phyloP scores from a whole-genome alignment of 768 basidiomycete genomes.

The Suillus luteus region DNA sequence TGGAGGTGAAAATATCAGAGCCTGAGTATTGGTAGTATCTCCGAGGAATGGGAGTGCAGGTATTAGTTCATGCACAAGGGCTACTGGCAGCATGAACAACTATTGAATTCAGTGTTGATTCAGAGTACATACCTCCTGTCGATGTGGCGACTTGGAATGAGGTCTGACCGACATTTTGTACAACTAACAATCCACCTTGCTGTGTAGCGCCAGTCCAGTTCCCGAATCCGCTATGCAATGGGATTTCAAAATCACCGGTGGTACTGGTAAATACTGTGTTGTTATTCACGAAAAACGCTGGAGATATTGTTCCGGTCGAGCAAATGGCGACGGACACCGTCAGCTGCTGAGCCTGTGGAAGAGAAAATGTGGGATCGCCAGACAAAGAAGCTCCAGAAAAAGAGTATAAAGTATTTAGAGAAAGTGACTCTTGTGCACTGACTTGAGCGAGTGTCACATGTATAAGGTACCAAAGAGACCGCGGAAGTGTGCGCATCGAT shows the following conservation, averaged over 20 bases:
- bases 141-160: conserved; percentile 65
- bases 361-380: conserved; percentile 39
- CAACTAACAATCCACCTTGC: conserved; percentile 53
- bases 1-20: conserved; percentile 67
- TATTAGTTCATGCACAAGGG: conserved; percentile 49
- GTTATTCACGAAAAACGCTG: conserved; percentile 65
- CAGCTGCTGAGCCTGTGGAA: conserved; percentile 43
- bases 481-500: conserved; percentile 7
- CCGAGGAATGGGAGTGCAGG: conserved; percentile 57
- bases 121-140: conserved; percentile 35
- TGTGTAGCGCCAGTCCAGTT: conserved; percentile 49
- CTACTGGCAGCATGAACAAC: conserved; percentile 32
- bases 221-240: conserved; percentile 49
- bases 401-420: conserved; percentile 38
- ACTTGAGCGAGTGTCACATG: conserved; percentile 9
- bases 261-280: conserved; percentile 26
- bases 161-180: conserved; percentile 42
- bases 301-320: conserved; percentile 33
- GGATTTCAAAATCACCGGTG: conserved; percentile 49
- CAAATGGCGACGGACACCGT: conserved; percentile 56
- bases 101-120: conserved; percentile 1
- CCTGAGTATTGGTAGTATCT: conserved; percentile 75
- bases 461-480: conserved; percentile 12
- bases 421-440: conserved; percentile 29
- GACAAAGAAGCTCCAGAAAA: conserved; percentile 36